A percentile compares a stretch with the other conserved stretches of the same genome.
phyloP scores from a whole-genome alignment of 305 asterid species.

The Fraxinus sp. region DNA sequence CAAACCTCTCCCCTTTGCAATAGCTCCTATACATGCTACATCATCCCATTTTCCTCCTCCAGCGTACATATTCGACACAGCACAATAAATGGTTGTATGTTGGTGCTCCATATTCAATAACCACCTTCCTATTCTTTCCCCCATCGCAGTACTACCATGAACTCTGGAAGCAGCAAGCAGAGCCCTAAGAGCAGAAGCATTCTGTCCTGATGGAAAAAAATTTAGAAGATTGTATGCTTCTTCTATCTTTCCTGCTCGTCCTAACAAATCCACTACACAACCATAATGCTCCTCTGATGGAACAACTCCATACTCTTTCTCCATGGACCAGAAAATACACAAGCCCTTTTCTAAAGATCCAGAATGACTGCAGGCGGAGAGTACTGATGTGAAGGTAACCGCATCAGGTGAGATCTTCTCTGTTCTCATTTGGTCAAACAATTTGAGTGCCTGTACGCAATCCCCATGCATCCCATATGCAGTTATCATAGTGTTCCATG shows the following conservation, averaged over 20 bases:
- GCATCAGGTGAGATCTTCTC: conserved; percentile 36
- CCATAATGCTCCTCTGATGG: conserved; percentile 61
- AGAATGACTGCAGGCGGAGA: conserved; percentile 61
- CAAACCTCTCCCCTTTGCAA: conserved; percentile 43
- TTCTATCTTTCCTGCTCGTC: conserved; percentile 54
- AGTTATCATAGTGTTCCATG: conserved; percentile 65
- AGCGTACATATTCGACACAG: conserved; percentile 52
- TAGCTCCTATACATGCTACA: conserved; percentile 35
- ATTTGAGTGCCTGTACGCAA: conserved; percentile 34
- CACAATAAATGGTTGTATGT: conserved; percentile 39
- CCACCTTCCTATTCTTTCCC: conserved; percentile 45
- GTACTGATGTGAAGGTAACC: conserved; percentile 46
- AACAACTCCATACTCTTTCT: conserved; percentile 35
- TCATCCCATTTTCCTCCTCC: conserved; percentile 56
- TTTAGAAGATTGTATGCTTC: conserved; percentile 43
- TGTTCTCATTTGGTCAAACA: conserved; percentile 41
- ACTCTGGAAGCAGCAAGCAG: conserved; percentile 55
- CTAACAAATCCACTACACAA: conserved; percentile 56
- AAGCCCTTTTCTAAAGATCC: conserved; percentile 52
- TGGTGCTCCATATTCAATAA: conserved; percentile 45
- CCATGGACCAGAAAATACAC: conserved; percentile 42
- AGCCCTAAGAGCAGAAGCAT: conserved; percentile 45
- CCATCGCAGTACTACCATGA: conserved; percentile 44
- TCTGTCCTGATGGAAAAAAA: conserved; percentile 28
- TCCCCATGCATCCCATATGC: conserved; percentile 58